A percentile compares a stretch with the other conserved stretches of the same genome.
Evolutionary conservation across 257 asterid genomes (phyloP).

Genomic region (Nicotiana benthamiana): DNA sequence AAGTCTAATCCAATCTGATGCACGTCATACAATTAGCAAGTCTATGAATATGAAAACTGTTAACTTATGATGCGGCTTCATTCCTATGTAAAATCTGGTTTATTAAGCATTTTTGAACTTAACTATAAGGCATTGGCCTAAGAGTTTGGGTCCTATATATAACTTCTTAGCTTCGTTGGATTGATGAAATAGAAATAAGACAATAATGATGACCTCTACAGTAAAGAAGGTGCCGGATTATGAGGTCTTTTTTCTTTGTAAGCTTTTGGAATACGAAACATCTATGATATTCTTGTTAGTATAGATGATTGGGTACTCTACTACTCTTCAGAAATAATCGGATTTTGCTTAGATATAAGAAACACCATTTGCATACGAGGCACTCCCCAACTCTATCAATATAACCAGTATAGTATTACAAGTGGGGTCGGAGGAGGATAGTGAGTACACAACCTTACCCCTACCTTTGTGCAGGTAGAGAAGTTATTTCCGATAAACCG

Average conservation of each 20-base stretch:
- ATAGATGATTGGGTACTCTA: background rate
- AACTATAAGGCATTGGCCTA: background rate
- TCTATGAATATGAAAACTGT: background rate
- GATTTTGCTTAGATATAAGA: background rate
- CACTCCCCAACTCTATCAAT: background rate
- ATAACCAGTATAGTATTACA: background rate
- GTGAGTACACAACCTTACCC: too few relatives aligned
- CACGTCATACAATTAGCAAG: background rate
- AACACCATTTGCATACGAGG: background rate
- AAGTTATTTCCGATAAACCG: too few relatives aligned
- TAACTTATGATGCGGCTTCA: background rate
- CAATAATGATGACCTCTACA: background rate
- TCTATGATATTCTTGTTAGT: background rate
- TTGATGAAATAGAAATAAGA: background rate
- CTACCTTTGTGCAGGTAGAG: too few relatives aligned
- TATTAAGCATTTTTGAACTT: background rate
- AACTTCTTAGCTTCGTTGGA: background rate
- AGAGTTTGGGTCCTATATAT: background rate
- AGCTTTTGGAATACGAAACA: background rate
- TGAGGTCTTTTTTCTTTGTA: background rate
- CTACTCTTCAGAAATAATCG: background rate
- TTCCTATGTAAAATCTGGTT: background rate
- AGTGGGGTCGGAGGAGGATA: too few relatives aligned
- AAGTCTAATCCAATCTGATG: background rate
- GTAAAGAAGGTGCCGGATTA: background rate